Base-by-base conservation (phyloP, 108 stramenopile genomes). In the Fragilaria crotonensis region DNA sequence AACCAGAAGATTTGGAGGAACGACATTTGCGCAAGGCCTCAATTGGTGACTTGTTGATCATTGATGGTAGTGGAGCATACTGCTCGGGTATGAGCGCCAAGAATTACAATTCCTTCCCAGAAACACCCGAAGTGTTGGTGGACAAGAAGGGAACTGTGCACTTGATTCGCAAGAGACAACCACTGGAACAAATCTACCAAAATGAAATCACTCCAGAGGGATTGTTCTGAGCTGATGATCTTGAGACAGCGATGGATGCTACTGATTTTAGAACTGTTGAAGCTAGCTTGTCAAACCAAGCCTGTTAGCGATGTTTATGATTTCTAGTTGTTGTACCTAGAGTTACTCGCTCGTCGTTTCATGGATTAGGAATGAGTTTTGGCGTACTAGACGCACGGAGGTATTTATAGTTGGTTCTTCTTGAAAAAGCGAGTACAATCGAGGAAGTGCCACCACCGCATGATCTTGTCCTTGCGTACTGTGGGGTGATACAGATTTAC, bases 51-150 rank as follows among this genome's bases (percentile, higher is more conserved):
- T 67, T 95, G 51, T 52, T 86, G 0, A 84, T 96, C 29, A 94
- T 98, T 73, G 96, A 96, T 72, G 95, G 95, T 53, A 92, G 90
- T 59, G 97, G 97, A 25, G 97, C 97, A 5, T 98, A 98, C 76
- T 97, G 96, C 64, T 46, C 88, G 14, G 95, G 93, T 22, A 98
- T 98, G 97, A 90, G 89, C 62, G 83, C 95, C 25, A 97, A 97
- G 80, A 95, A 97, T 77, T 98, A 98, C 87, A 98, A 98, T 64
- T 88, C 85, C 51, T 98, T 97, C 73, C 97, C 97, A 3, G 95
- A 97, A 65, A 91, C 96, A 5, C 93, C 96, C 11, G 49, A 50
- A 50, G 75, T 71, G 14, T 46, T 75, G 49, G 70, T 84, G 4
- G 78, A 68, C 33, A 29, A 56, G 54, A 64, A 73, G 3, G 94